phyloP scores from a whole-genome alignment of 805 yeast genomes.

The Lachancea fermentati region DNA sequence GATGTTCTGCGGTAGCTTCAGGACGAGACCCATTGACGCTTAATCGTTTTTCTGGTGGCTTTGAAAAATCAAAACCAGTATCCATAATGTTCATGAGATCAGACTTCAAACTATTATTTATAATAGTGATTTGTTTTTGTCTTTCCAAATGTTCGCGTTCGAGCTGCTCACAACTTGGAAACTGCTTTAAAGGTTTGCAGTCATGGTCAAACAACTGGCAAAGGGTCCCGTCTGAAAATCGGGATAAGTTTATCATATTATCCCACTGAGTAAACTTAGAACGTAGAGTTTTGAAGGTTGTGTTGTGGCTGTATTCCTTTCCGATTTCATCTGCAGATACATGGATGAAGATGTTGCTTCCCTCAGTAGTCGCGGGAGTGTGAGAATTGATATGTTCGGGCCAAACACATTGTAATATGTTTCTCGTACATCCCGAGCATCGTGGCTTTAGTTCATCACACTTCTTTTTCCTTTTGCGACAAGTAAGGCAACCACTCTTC shows the following conservation, averaged over 20 bases:
- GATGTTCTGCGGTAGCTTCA: neutral
- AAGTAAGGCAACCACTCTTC: slow-evolving; percentile 71
- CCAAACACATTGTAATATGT: slow-evolving; percentile 63
- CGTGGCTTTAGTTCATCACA: slow-evolving; percentile 68
- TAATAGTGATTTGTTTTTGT: too few relatives aligned
- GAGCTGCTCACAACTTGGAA: neutral
- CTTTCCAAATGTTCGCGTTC: neutral
- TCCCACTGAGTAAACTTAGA: neutral
- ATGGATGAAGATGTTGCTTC: slow-evolving; percentile 1
- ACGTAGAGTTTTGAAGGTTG: neutral
- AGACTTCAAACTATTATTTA: too few relatives aligned
- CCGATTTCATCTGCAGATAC: neutral
- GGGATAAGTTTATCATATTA: neutral
- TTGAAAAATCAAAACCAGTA: neutral
- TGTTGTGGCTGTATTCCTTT: neutral
- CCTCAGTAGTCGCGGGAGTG: neutral
- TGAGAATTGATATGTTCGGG: slow-evolving; percentile 36
- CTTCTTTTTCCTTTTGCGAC: slow-evolving; percentile 70
- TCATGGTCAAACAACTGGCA: slow-evolving; percentile 9
- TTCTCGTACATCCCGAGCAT: slow-evolving; percentile 63
- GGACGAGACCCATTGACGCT: too few relatives aligned
- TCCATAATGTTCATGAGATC: too few relatives aligned
- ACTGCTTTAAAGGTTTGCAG: neutral
- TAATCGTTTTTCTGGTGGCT: neutral
- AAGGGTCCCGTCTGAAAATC: neutral